Evolutionary conservation across 208 protist genomes (phyloP), one percentile per base, ranked within the genome.

Genomic region (Leishmania amazonensis): DNA sequence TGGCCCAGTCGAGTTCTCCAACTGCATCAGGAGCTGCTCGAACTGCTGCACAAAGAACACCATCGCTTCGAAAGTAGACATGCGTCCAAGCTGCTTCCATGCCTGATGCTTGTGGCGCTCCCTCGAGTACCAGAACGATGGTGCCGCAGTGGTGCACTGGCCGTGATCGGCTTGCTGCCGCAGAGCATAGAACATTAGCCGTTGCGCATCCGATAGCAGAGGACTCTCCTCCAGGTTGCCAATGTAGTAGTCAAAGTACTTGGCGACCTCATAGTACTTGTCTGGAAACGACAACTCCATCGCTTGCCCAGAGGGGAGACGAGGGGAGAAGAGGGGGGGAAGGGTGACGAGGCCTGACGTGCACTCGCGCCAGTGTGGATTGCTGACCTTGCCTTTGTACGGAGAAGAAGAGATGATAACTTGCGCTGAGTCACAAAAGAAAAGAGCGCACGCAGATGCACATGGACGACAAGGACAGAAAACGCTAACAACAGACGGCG

Each of bases 41-140:
- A 87, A 81, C 45, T 84, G 83, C 45, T 87, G 85, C 71, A 97
- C 94, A 87, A 94, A 97, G 80, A 90, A 85, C n/a, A 97, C 94
- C 94, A 97, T 97, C 31, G 92, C 91, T 80, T 97, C 94, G 81
- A 93, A 95, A 42, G 70, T 83, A 28, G 85, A 88, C 87, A 95
- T 95, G 85, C 74, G 75, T 19, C 83, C 83, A 2, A 97, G 88
- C 81, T 91, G 82, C 78, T 83, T 87, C 92, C 94, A 97, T 79
- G 94, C 94, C 38, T 87, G 67, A 83, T 96, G 87, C 85, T 95
- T 95, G 85, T 92, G 68, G 3, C 92, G 86, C 82, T 94, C 92
- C 40, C 47, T 89, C 60, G 87, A 57, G 57, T 92, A 77, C 91
- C 92, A 97, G 35, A 96, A 65, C 17, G 89, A 88, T 21, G 94